Evolutionary conservation across 2,329 filamentous ascomycete genomes (phyloP), one percentile per base, ranked within the genome.

Genomic region (Ascochyta pisi): DNA sequence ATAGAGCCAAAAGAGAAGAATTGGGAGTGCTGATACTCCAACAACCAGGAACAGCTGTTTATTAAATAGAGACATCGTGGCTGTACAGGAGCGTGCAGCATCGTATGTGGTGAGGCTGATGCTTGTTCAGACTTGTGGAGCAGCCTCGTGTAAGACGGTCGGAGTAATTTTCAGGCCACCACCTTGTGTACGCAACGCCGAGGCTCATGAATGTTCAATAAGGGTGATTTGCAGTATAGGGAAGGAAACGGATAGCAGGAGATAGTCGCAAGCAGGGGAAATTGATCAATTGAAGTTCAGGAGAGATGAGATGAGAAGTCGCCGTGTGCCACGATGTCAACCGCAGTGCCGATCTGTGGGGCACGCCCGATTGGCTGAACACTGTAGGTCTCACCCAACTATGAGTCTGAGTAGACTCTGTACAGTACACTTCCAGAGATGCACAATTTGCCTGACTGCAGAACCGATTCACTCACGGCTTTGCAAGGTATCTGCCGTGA

Each of bases 1-100:
- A 26, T 56, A 56, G 6, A 56, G 26, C 53, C 53, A 56, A 4
- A 34, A 41, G 10, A 43, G n/a, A 1, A 56, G n/a, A 9, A 56
- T 5, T 19, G 53, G 53, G 34, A 47, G 15, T 27, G 22, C 2
- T 19, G 53, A 27, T 4, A 56, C 24, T n/a, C 9, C 37, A 9
- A 48, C 13, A 3, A 42, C 4, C 5, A 34, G 2, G 2, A 15
- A 22, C 3, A 9, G 8, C 19, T 35, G 24, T 8, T 27, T 45
- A 6, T 40, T 34, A 34, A 56, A 15, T 31, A 50, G n/a, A 42
- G 47, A 13, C 53, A 56, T 56, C 10, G 12, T 41, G 23, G 24
- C 46, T 33, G 31, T 34, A n/a, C 8, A 35, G 6, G 6, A 6
- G 13, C 12, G 12, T 16, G 9, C 22, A 16, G 4, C 2, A 12